A percentile compares a stretch with the other conserved stretches of the same genome.
Conservation (phyloP, 768 basidiomycete genomes). For the Kwoniella botswanensis region DNA sequence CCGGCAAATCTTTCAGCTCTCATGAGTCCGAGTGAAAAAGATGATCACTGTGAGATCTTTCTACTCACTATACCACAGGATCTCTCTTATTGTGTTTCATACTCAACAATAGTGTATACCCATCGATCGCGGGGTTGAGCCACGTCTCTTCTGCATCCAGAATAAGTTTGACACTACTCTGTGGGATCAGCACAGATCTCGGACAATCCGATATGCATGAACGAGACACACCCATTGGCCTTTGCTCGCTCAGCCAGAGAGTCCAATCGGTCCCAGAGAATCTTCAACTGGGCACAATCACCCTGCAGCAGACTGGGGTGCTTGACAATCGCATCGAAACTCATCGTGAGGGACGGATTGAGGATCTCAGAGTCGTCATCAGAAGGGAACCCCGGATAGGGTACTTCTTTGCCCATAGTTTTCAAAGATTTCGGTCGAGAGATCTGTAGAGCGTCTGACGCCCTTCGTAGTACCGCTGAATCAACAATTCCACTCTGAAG, state of each 20-base stretch:
- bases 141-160: constrained; percentile 77
- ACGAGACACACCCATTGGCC: constrained; percentile 41
- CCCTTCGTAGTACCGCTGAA: constrained; percentile 33
- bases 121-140: constrained; percentile 76
- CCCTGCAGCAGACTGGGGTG: constrained; percentile 60
- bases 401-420: not conserved
- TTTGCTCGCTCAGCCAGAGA: constrained; percentile 69
- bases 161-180: constrained; percentile 69
- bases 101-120: constrained; percentile 71
- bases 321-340: constrained; percentile 8
- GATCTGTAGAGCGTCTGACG: constrained; percentile 41
- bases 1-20: not conserved
- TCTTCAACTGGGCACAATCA: constrained; percentile 68
- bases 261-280: constrained; percentile 67
- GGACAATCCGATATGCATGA: not conserved
- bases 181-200: constrained; percentile 3
- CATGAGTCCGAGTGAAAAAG: not conserved
- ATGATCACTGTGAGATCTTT: not conserved
- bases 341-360: constrained; percentile 9
- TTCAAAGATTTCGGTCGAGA: not conserved
- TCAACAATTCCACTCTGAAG: constrained; percentile 35
- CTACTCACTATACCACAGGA: constrained; percentile 21
- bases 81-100: constrained; percentile 67
- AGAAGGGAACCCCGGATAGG: constrained; percentile 2
- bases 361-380: constrained; percentile 5